These are phyloP conservation scores for Zymoseptoria passerinii DNA, from an alignment of 2,329 filamentous ascomycete genomes.

Conservation along the genomic window DNA sequence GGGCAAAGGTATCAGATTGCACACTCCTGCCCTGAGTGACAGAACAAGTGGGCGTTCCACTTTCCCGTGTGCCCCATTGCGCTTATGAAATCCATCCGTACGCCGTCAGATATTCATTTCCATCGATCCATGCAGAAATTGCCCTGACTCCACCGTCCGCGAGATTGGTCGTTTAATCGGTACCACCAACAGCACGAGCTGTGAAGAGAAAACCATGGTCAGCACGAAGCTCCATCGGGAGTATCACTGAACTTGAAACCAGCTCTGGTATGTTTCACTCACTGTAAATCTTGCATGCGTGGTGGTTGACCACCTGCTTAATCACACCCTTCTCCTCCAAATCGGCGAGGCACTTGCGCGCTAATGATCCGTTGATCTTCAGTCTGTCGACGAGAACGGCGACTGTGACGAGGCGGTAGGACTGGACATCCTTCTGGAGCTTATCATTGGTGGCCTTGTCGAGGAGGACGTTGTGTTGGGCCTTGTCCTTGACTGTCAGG, in stretches of 20 bases:
- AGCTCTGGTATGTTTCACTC: conserved; percentile 34
- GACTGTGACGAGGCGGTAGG: conserved; percentile 98
- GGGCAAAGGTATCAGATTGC: background rate
- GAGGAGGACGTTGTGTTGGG: conserved; percentile 97
- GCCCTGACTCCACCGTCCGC: background rate
- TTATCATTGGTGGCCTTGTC: conserved; percentile 97
- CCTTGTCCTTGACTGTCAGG: conserved; percentile 98
- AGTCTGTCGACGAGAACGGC: conserved; percentile 97
- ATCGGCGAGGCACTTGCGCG: conserved; percentile 79
- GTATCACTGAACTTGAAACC: background rate
- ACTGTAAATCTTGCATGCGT: conserved; percentile 98
- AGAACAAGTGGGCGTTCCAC: background rate
- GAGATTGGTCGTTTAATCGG: conserved; percentile 13
- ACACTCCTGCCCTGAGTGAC: background rate
- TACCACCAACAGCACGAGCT: conserved; percentile 21
- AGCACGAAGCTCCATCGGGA: background rate
- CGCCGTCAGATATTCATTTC: background rate
- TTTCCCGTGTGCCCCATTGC: background rate
- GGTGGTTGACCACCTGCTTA: conserved; percentile 94
- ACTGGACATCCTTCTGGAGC: conserved; percentile 99
- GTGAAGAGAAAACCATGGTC: conserved; percentile 1
- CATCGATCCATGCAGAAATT: background rate
- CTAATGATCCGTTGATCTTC: conserved; percentile 99
- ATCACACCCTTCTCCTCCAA: conserved; percentile 98
- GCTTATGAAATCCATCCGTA: background rate